phyloP scores from a whole-genome alignment of 495 filamentous ascomycete genomes.

The Aspergillus nidulans region DNA sequence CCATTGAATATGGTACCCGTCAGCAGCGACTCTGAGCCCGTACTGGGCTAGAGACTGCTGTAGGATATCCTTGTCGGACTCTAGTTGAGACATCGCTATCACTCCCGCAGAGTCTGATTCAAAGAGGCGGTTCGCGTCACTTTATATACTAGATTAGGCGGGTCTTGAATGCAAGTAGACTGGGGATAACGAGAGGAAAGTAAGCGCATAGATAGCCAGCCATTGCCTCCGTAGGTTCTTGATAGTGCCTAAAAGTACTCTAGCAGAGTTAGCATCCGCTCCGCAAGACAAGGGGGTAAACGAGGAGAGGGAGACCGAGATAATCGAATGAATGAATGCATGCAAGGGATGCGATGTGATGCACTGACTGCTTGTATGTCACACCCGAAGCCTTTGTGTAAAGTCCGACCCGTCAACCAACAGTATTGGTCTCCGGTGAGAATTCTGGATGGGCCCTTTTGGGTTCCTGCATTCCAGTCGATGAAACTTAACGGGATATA shows the following conservation, averaged over 20 bases:
- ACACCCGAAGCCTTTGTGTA: slow-evolving; percentile 17
- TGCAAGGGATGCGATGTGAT: slow-evolving; percentile 11
- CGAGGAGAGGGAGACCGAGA: not conserved
- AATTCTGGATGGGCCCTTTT: slow-evolving; percentile 13
- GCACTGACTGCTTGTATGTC: slow-evolving; percentile 9
- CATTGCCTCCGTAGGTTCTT: slow-evolving; percentile 5
- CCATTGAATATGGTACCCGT: slow-evolving; percentile 38
- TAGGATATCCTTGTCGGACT: slow-evolving; percentile 20
- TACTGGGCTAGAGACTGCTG: slow-evolving; percentile 14
- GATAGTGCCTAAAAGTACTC: slow-evolving; percentile 1
- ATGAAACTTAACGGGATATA: slow-evolving; percentile 12
- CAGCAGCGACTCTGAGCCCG: slow-evolving; percentile 31
- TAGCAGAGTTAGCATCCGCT: slow-evolving; percentile 7
- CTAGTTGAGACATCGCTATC: slow-evolving; percentile 14
- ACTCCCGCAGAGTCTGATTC: not conserved
- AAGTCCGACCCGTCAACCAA: slow-evolving; percentile 5
- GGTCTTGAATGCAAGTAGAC: no score
- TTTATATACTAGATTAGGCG: not conserved
- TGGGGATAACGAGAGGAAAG: no score
- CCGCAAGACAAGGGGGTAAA: slow-evolving; percentile 11
- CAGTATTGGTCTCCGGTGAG: slow-evolving; percentile 1
- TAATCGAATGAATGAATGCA: slow-evolving; percentile 10
- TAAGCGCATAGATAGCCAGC: not conserved
- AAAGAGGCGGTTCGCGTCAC: not conserved
- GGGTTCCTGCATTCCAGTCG: slow-evolving; percentile 15